A percentile compares a stretch with the other conserved stretches of the same genome.
These are phyloP conservation scores for Ascochyta clinopodiicola DNA, from an alignment of 2,329 filamentous ascomycete species.

Conservation along the genomic window DNA sequence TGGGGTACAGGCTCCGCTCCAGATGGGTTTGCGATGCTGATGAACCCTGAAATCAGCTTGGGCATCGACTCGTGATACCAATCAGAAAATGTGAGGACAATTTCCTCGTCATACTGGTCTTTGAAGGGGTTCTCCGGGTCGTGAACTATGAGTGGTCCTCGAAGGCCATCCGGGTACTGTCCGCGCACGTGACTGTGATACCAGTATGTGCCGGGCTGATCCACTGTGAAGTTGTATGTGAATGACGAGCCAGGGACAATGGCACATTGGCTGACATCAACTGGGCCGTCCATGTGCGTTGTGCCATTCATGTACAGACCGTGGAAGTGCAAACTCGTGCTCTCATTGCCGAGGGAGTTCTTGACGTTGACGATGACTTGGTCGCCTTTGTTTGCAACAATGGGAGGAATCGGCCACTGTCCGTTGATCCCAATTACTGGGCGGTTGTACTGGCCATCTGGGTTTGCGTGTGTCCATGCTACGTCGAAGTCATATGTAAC, in stretches of 20 bases:
- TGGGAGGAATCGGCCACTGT: conserved; percentile 74
- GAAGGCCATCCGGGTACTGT: conserved; percentile 72
- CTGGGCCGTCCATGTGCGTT: conserved; percentile 75
- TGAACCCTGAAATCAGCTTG: conserved; percentile 49
- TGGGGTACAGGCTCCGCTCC: conserved; percentile 71
- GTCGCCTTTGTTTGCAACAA: conserved; percentile 77
- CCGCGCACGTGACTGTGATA: conserved; percentile 71
- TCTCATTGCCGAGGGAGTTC: conserved; percentile 70
- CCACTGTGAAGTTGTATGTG: conserved; percentile 62
- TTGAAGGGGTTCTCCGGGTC: conserved; percentile 60
- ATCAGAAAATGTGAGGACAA: conserved; percentile 72
- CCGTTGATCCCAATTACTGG: conserved; percentile 74
- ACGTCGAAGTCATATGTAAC: conserved; percentile 61
- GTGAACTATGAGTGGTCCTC: conserved; percentile 71
- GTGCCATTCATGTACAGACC: conserved; percentile 80
- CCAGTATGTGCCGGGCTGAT: conserved; percentile 64
- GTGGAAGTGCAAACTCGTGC: conserved; percentile 76
- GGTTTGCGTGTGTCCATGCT: conserved; percentile 62
- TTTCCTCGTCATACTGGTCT: conserved; percentile 64
- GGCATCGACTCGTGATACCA: conserved; percentile 71
- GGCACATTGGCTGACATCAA: conserved; percentile 63
- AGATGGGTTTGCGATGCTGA: conserved; percentile 61
- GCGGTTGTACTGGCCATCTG: conserved; percentile 59
- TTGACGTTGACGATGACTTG: conserved; percentile 71
- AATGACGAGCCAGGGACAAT: conserved; percentile 70